Evolutionary conservation across 176 grass and related monocot genomes (phyloP), one percentile per base, ranked within the genome.

Genomic region (Leersia perrieri): DNA sequence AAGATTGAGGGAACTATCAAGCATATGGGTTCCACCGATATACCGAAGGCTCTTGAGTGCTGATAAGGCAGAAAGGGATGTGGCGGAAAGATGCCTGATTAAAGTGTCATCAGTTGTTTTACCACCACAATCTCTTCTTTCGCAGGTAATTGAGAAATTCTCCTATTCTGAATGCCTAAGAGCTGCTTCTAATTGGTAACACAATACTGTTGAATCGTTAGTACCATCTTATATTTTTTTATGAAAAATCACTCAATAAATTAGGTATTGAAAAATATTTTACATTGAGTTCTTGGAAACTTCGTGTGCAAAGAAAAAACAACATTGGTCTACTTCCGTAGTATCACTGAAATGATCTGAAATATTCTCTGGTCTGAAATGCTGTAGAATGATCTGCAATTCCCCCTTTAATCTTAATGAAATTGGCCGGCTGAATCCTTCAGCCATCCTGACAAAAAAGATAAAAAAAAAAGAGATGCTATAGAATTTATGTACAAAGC

Each of bases 1-100:
- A 39, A 82, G 71, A 74, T 90, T 91, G 87, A 90, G 84, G 73
- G 76, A 84, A n/a, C 49, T 80, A 70, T 94, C 85, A 83, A 72
- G 55, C 69, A 73, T 94, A 80, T 97, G 91, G 94, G 85, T 80
- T 85, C 94, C 87, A 34, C 79, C 87, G 33, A 83, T 92, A 72
- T 97, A 88, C 66, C 87, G 76, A 74, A 97, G 91, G 67, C 94
- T 97, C 79, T 60, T 94, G 82, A 97, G 85, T 81, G 79, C 63
- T 78, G 83, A 92, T 64, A 92, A 92, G 63, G 51, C 71, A 39
- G 89, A 94, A 76, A 81, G 89, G 73, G 82, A 92, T 70, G 84
- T 90, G 84, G 70, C 91, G 68, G 91, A 92, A 82, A 94, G 94
- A 79, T 97, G 85, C 75, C 91, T 97, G 62, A 33, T 84, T 73